Evolutionary conservation across 2,329 filamentous ascomycete genomes (phyloP), one percentile per base, ranked within the genome.

Genomic region (Biscogniauxia mediterranea): DNA sequence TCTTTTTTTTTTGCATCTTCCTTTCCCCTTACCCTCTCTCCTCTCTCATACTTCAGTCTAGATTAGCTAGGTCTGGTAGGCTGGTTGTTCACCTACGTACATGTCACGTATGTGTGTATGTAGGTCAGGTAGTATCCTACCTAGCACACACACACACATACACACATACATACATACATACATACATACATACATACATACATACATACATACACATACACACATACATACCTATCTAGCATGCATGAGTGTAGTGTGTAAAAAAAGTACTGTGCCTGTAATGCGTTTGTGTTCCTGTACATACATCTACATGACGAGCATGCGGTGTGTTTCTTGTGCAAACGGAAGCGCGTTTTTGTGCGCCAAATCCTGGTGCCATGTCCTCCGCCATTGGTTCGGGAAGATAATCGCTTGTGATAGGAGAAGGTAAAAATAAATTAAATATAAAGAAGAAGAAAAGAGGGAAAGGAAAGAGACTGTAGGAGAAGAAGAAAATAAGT

Each of bases 291-390:
- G 23, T 23, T 23, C 23, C 23, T 23, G 23, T 23, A 23, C 23
- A 23, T 57, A 54, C 52, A 55, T 28, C 13, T 63, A 46, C 49
- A 46, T 55, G 57, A 57, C 59, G 54, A 64, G 66, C 64, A 61
- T 50, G 64, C 57, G 38, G 55, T 56, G 56, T 69, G 64, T 61
- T 66, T 67, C 56, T 64, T 60, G 64, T 67, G 67, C 71, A 73
- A 73, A 73, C 70, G 69, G 64, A 58, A 51, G 61, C 63, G 60
- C 62, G 59, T 68, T 70, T 64, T 66, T 63, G 61, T 68, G 62
- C 63, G 61, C 62, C 62, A 59, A 54, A 55, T 52, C 8, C 56
- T 55, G 26, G 60, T 54, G 54, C 52, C 54, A 52, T 67, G 63
- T 66, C 68, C 63, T 66, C 68, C 63, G 63, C 61, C 66, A 59